Evolutionary conservation across 1,139 yeast genomes (phyloP).

Genomic region (Candida gigantensis): DNA sequence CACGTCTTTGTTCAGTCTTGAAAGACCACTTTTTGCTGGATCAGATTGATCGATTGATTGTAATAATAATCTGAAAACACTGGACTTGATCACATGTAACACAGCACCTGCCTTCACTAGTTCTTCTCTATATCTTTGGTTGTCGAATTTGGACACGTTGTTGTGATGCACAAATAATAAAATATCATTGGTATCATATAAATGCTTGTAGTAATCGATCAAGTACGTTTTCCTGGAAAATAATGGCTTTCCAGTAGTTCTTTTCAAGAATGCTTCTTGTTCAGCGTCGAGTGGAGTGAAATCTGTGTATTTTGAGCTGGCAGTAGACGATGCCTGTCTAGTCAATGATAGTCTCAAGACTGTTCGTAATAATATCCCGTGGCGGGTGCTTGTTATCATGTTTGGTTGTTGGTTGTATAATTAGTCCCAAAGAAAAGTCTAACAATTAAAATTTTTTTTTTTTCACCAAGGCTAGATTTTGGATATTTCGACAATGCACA

Average conservation of each 20-base stretch:
- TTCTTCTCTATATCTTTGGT: conserved; percentile 60
- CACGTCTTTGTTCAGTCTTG: conserved; percentile 40
- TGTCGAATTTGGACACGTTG: conserved; percentile 71
- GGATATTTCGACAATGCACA: not conserved
- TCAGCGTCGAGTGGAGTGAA: conserved; percentile 11
- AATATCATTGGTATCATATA: conserved; percentile 68
- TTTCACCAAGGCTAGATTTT: no score
- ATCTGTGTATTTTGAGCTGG: not conserved
- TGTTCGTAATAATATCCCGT: not conserved
- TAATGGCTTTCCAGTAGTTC: conserved; percentile 53
- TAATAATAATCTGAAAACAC: conserved; percentile 71
- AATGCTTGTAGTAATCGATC: conserved; percentile 72
- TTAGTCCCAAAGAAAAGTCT: no score
- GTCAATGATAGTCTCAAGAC: not conserved
- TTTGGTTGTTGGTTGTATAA: no score
- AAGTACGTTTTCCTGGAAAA: conserved; percentile 80
- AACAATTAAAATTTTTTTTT: no score
- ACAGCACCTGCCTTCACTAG: conserved; percentile 65
- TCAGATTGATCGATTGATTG: conserved; percentile 68
- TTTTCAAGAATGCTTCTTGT: conserved; percentile 11
- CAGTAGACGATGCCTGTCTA: not conserved
- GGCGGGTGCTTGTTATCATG: no score
- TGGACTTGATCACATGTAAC: conserved; percentile 66
- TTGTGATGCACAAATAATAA: conserved; percentile 82
- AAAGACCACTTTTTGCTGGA: conserved; percentile 69